These are phyloP conservation scores for Dryadomyces quercus-mongolicae DNA, from an alignment of 2,329 filamentous ascomycete genomes.

Conservation along the genomic window DNA sequence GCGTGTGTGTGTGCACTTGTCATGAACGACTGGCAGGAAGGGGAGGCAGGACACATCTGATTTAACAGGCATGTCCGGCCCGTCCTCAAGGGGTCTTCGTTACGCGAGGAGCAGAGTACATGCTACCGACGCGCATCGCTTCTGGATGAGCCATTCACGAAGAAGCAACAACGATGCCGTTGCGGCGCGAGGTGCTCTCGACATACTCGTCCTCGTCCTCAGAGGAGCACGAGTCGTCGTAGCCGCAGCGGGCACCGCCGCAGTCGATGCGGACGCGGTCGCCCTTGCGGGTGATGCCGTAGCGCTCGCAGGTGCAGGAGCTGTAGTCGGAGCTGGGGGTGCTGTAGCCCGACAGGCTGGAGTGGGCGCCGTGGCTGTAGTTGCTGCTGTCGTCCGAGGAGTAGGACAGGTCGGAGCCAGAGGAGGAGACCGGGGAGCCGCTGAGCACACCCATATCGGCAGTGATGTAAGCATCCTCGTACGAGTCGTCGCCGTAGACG, in stretches of 20 bases:
- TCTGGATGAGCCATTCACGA: conserved; percentile 11
- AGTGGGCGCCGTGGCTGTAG: conserved; percentile 38
- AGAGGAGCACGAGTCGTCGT: conserved; percentile 60
- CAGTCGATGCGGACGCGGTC: conserved; percentile 95
- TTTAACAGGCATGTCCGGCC: too few relatives aligned
- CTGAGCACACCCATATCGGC: conserved; percentile 38
- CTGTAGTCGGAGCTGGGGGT: conserved; percentile 64
- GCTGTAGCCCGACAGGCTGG: conserved; percentile 65
- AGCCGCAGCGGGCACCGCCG: conserved; percentile 77
- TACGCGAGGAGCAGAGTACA: too few relatives aligned
- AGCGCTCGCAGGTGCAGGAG: conserved; percentile 87
- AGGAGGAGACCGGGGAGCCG: conserved; percentile 50
- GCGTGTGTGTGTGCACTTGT: neutral
- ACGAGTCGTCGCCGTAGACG: conserved; percentile 20
- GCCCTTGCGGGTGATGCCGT: conserved; percentile 87
- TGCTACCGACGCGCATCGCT: too few relatives aligned
- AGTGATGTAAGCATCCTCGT: conserved; percentile 27
- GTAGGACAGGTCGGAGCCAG: conserved; percentile 52
- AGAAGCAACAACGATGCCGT: conserved; percentile 47
- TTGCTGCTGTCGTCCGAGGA: conserved; percentile 59
- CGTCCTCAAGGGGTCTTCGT: too few relatives aligned
- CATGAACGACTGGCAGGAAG: neutral
- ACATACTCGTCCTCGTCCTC: conserved; percentile 43
- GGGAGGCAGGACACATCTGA: neutral
- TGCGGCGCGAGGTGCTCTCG: conserved; percentile 38